Evolutionary conservation across 768 basidiomycete species (phyloP).

Genomic region (Postia placenta): DNA sequence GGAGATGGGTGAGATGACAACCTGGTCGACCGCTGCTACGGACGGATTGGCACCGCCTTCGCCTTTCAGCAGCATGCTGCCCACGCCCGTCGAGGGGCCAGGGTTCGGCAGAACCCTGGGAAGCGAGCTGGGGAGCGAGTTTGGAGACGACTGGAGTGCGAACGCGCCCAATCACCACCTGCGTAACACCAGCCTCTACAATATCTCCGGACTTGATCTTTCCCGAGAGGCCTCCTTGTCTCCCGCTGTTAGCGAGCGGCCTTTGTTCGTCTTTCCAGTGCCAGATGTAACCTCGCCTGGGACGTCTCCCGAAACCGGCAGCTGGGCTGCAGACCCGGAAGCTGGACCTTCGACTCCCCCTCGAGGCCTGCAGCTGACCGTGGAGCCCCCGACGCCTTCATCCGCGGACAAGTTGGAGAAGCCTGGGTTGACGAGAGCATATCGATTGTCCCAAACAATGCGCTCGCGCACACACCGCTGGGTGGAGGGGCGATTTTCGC

Average conservation of each 20-base stretch:
- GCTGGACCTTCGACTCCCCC: slow-evolving; percentile 13
- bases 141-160: slow-evolving; percentile 38
- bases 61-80: slow-evolving; percentile 8
- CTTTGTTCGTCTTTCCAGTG: slow-evolving; percentile 4
- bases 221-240: slow-evolving; percentile 11
- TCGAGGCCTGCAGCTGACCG: slow-evolving; percentile 14
- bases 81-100: slow-evolving; percentile 11
- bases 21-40: slow-evolving; percentile 19
- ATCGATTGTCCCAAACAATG: slow-evolving; percentile 42
- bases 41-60: slow-evolving; percentile 13
- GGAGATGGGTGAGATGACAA: slow-evolving; percentile 10
- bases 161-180: slow-evolving; percentile 37
- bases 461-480: slow-evolving; percentile 54
- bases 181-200: slow-evolving; percentile 50
- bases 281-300: slow-evolving; percentile 1
- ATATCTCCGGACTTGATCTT: slow-evolving; percentile 27
- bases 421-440: slow-evolving; percentile 14
- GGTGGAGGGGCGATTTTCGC: slow-evolving; percentile 47
- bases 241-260: neutral
- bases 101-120: slow-evolving; percentile 37
- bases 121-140: slow-evolving; percentile 53
- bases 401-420: slow-evolving; percentile 12
- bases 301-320: neutral
- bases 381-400: slow-evolving; percentile 23
- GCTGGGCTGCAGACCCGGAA: slow-evolving; percentile 5